Evolutionary conservation across 768 basidiomycete species (phyloP), one percentile per base, ranked within the genome.

Genomic region (Phylloporus sp.): DNA sequence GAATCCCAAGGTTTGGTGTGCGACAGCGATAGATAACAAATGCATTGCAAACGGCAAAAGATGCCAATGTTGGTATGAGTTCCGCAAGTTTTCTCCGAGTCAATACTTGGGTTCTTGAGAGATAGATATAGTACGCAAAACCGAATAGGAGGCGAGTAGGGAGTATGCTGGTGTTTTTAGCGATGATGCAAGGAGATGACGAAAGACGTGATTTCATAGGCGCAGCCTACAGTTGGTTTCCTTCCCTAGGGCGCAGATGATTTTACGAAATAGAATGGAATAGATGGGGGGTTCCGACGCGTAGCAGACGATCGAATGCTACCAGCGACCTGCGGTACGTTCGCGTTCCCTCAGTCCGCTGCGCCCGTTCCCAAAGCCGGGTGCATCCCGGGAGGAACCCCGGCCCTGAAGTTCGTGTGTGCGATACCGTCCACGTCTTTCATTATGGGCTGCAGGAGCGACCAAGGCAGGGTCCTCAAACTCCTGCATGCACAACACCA

Each of bases 311-410:
- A 26, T 44, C 18, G 34, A n/a, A 36, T 21, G 35, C 53, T 57
- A 68, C 62, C 55, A 55, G 39, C 58, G 62, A 24, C 58, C 51
- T 15, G 57, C 55, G 7, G 58, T 59, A 29, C 70, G 67, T 44
- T 69, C 69, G 36, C 73, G 69, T 32, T 71, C 68, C 57, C 77
- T 52, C 40, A 86, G 62, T 7, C 84, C 85, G 53, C 82, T 86
- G 41, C 84, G 76, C 42, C 84, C 84, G 33, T 68, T 69, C 6
- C 82, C 84, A 48, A 67, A 80, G 9, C 84, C 84, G 29, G 83
- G 83, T 3, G 78, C 82, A 29, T 71, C 67, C n/a, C 65, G 65
- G 27, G 68, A 67, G 38, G 56, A 56, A 24, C 65, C 69, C 17
- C 67, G 51, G 3, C 69, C 75, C 34, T 76, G 74, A 42, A 84